A percentile compares a stretch with the other conserved stretches of the same genome.
These are phyloP conservation scores for Oryza glaberrima DNA, from an alignment of 176 grass and related monocot genomes.

Conservation along the genomic window DNA sequence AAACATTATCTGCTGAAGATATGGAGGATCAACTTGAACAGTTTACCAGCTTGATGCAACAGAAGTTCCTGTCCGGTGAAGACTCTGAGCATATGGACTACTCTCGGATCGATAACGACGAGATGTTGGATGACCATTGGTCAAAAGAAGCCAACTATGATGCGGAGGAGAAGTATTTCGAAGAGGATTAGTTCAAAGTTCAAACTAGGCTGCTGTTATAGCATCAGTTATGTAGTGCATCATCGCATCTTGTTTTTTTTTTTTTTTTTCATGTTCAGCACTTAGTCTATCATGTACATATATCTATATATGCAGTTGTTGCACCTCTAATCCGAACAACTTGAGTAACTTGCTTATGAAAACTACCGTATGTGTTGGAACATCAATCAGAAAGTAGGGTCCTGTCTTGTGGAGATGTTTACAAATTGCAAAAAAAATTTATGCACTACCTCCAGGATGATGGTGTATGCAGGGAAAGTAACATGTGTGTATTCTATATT, in stretches of 20 bases:
- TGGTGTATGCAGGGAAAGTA: neutral
- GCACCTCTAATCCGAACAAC: neutral
- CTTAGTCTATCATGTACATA: constrained; percentile 12
- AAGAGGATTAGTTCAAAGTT: constrained; percentile 62
- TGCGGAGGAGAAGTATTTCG: constrained; percentile 81
- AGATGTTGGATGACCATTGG: constrained; percentile 89
- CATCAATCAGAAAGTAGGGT: neutral
- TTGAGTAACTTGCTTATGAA: neutral
- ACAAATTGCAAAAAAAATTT: neutral
- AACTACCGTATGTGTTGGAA: neutral
- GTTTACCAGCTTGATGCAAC: constrained; percentile 87
- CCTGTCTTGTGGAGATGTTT: neutral
- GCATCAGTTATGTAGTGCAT: neutral
- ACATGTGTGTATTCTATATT: neutral
- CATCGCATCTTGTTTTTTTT: neutral
- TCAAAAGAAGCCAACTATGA: constrained; percentile 83
- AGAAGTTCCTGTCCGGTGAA: constrained; percentile 78
- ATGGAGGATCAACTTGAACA: constrained; percentile 83
- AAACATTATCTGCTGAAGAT: constrained; percentile 60
- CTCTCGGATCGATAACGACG: constrained; percentile 75
- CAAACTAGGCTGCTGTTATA: neutral
- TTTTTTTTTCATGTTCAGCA: neutral
- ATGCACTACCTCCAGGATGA: neutral
- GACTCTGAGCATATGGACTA: constrained; percentile 75
- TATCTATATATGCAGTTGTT: neutral